These are phyloP conservation scores for Thelephora ganbajun DNA, from an alignment of 768 basidiomycete genomes.

Conservation along the genomic window DNA sequence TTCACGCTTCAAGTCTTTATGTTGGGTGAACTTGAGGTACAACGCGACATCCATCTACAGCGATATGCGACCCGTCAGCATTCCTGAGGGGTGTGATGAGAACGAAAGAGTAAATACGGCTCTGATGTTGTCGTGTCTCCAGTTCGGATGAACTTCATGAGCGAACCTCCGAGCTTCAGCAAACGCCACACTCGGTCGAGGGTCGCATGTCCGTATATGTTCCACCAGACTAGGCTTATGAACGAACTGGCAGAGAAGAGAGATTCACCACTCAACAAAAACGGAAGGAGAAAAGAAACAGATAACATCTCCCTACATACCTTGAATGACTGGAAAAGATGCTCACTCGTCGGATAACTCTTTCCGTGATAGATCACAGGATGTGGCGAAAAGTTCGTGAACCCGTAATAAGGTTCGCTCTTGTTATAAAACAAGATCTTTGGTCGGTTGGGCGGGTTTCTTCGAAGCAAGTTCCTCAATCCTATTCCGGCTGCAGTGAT, in stretches of 20 bases:
- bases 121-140: conserved; percentile 54
- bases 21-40: conserved; percentile 61
- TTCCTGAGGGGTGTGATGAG: neutral
- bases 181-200: conserved; percentile 48
- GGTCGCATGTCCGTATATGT: conserved; percentile 50
- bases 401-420: conserved; percentile 49
- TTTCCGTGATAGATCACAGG: conserved; percentile 47
- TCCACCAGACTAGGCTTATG: conserved; percentile 43
- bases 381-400: conserved; percentile 64
- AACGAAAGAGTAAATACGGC: conserved; percentile 26
- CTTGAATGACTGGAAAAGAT: conserved; percentile 62
- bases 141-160: conserved; percentile 47
- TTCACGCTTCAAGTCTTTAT: conserved; percentile 39
- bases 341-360: conserved; percentile 62
- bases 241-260: neutral
- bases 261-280: neutral
- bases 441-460: neutral
- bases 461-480: no score
- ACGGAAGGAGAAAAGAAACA: neutral
- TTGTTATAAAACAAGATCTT: conserved; percentile 57
- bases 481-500: no score
- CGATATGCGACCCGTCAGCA: neutral
- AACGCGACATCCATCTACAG: conserved; percentile 51
- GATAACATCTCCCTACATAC: neutral
- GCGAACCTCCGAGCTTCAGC: conserved; percentile 54